A percentile compares a stretch with the other conserved stretches of the same genome.
Evolutionary conservation across 1,284 basidiomycete genomes (phyloP).

Genomic region (Megacollybia platyphylla): DNA sequence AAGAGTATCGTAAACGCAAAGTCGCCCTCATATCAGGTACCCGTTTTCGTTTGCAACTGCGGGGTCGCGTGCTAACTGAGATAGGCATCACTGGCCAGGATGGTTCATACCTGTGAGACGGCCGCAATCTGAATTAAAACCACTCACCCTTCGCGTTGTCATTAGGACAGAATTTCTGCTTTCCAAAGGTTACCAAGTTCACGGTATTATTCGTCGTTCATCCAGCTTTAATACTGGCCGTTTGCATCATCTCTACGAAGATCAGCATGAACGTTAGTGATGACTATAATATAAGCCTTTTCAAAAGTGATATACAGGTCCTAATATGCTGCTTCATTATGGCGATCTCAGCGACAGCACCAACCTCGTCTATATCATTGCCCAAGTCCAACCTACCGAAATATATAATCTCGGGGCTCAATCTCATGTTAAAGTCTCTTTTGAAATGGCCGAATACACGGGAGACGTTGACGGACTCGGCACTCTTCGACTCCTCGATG

Average conservation of each 20-base stretch:
- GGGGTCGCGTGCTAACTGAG: constrained; percentile 4
- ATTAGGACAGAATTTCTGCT: constrained; percentile 71
- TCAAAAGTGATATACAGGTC: constrained; percentile 26
- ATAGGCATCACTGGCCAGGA: constrained; percentile 87
- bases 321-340: constrained; percentile 78
- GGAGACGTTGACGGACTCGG: constrained; percentile 88
- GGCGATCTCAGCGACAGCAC: constrained; percentile 88
- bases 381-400: constrained; percentile 82
- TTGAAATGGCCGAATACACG: constrained; percentile 95
- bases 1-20: constrained; percentile 76
- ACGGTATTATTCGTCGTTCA: constrained; percentile 87
- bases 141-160: constrained; percentile 1
- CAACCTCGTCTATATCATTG: constrained; percentile 88
- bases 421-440: constrained; percentile 92
- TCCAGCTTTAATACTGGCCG: constrained; percentile 91
- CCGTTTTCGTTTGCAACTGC: constrained; percentile 9
- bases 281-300: not conserved
- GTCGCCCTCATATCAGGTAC: constrained; percentile 81
- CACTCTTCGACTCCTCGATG: constrained; percentile 84
- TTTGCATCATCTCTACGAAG: constrained; percentile 80
- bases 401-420: constrained; percentile 95
- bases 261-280: constrained; percentile 70
- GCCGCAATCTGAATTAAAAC: not conserved
- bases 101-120: constrained; percentile 72
- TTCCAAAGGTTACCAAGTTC: constrained; percentile 82